Conservation (phyloP, 371 early-diverging fungal species). For the Amoeboaphelidium protococcarum region DNA sequence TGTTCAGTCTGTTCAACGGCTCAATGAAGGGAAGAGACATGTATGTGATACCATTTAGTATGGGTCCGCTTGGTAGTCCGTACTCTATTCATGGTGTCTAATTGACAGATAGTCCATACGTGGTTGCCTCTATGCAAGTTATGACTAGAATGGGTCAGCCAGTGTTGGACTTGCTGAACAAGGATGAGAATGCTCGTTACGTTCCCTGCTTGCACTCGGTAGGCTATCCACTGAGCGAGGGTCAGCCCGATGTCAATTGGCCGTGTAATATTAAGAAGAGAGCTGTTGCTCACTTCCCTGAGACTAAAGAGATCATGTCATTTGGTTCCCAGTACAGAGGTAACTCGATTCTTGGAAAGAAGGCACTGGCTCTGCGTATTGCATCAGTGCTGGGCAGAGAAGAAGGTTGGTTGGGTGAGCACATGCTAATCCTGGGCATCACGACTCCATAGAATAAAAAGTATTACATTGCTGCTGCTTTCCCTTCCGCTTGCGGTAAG, state of each 20-base stretch:
- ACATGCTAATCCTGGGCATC: conserved; percentile 16
- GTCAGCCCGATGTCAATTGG: conserved; percentile 15
- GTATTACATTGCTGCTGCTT: conserved; percentile 17
- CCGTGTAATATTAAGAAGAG: conserved; percentile 17
- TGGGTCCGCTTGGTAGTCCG: conserved; percentile 17
- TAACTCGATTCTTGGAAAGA: conserved; percentile 17
- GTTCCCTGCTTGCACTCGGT: conserved; percentile 18
- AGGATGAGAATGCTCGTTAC: conserved; percentile 6
- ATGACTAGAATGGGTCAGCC: conserved; percentile 16
- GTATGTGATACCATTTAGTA: conserved; percentile 19
- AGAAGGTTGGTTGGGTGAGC: conserved; percentile 16
- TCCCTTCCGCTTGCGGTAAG: conserved; percentile 19
- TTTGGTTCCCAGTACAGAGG: conserved; percentile 18
- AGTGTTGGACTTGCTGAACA: conserved; percentile 12
- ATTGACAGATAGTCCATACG: conserved; percentile 17
- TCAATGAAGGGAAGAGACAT: conserved; percentile 19
- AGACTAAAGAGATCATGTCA: conserved; percentile 17
- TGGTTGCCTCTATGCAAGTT: conserved; percentile 16
- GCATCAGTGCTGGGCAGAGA: conserved; percentile 17
- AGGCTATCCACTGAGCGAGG: conserved; percentile 11
- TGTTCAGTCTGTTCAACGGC: conserved; percentile 13
- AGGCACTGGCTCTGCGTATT: conserved; percentile 16
- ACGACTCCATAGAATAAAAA: conserved; percentile 16
- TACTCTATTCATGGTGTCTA: conserved; percentile 14
- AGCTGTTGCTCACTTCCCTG: conserved; percentile 16